A percentile compares a stretch with the other conserved stretches of the same genome.
These are phyloP conservation scores for Claviceps arundinis DNA, from an alignment of 2,329 filamentous ascomycete species.

Conservation along the genomic window DNA sequence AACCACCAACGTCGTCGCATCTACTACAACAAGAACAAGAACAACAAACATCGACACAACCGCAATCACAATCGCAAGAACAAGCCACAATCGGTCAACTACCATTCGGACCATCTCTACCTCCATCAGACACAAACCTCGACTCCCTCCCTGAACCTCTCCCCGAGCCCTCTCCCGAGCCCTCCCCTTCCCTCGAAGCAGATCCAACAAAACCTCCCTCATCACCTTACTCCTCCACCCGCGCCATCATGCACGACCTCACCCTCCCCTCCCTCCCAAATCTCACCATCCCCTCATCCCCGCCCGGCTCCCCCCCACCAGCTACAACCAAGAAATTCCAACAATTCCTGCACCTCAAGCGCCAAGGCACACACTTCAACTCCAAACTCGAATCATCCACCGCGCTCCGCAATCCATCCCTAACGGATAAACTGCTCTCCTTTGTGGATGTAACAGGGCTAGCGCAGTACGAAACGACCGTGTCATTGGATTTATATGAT, in stretches of 20 bases:
- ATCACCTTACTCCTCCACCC: constrained; percentile 56
- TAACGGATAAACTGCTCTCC: constrained; percentile 58
- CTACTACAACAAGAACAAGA: not conserved
- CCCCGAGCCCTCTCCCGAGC: constrained; percentile 8
- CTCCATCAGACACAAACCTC: constrained; percentile 14
- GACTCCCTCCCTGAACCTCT: constrained; percentile 3
- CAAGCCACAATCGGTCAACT: constrained; percentile 9
- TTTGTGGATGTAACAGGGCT: constrained; percentile 42
- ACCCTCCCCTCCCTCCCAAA: constrained; percentile 62
- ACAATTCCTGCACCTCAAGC: constrained; percentile 65
- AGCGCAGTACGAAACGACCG: constrained; percentile 53
- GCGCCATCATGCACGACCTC: constrained; percentile 53
- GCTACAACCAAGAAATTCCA: constrained; percentile 52
- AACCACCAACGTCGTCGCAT: not conserved
- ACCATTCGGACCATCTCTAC: constrained; percentile 27
- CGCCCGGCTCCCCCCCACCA: constrained; percentile 44
- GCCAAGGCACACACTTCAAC: constrained; percentile 67
- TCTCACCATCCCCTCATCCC: constrained; percentile 62
- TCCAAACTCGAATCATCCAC: constrained; percentile 53
- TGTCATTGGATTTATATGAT: constrained; percentile 44
- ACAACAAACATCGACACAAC: not conserved
- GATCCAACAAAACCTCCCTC: constrained; percentile 11
- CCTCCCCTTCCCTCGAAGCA: constrained; percentile 12
- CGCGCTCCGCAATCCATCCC: constrained; percentile 56
- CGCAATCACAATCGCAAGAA: not conserved